Evolutionary conservation across 225 moss, liverwort and hornwort species (phyloP), one percentile per base, ranked within the genome.

Genomic region (Marchantia polymorpha): DNA sequence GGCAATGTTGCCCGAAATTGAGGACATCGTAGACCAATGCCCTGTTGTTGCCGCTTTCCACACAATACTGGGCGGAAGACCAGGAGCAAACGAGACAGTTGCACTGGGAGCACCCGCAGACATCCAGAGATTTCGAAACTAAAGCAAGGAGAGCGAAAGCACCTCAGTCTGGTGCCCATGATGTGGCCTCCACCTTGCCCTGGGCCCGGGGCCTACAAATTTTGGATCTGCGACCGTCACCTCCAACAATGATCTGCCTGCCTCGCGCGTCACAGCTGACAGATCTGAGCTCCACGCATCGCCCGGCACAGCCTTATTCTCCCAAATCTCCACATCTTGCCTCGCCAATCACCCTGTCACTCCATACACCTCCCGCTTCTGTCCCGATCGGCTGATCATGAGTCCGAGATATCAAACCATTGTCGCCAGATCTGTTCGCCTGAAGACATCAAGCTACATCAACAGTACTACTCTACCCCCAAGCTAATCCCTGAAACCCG

Each of bases 201-300:
- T 74, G 30, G 48, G 58, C 39, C 79, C 75, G 56, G 39, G 59
- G 60, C 47, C 77, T 52, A 77, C 63, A 64, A 81, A 76, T 78
- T 84, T 72, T 79, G 78, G 84, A 85, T 83, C 83, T 66, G 77
- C 82, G 81, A 72, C 58, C 54, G 77, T 79, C 52, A 53, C 81
- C 73, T 83, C 83, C 87, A 78, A 69, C 69, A 56, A 60, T 75
- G 53, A 70, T 78, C 83, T 56, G 63, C 70, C n/a, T n/a, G n/a
- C n/a, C 81, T 59, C 64, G 12, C 77, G 59, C 88, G 82, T 81
- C 81, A 86, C 84, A 83, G 73, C 79, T 78, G 81, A 82, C 81
- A 78, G 68, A 76, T 71, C 54, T 69, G 76, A 78, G 81, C 87
- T 84, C 73, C 69, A 63, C 73, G 31, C 64, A 22, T 78, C 73